These are phyloP conservation scores for Cucumis hystrix DNA, from an alignment of 306 rosid species.

Conservation along the genomic window DNA sequence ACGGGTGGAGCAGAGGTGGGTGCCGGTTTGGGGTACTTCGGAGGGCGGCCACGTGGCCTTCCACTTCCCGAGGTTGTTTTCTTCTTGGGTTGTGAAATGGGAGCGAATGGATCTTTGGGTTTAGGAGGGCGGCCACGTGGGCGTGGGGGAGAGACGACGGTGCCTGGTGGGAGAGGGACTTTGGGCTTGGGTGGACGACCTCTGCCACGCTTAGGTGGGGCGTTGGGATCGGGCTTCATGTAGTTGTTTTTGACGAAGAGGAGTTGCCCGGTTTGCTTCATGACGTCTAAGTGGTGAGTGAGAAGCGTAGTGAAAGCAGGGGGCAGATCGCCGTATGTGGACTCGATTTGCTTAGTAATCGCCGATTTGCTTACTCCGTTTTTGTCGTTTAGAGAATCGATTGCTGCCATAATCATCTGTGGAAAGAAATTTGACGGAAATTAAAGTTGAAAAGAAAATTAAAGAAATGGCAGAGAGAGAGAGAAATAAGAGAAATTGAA, in stretches of 20 bases:
- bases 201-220: constrained; percentile 38
- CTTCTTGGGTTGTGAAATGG: constrained; percentile 16
- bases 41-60: constrained; percentile 53
- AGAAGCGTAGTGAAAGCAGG: constrained; percentile 24
- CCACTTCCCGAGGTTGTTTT: constrained; percentile 17
- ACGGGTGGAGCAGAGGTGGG: constrained; percentile 6
- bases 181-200: constrained; percentile 45
- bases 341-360: constrained; percentile 31
- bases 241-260: constrained; percentile 29
- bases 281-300: constrained; percentile 20
- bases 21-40: constrained; percentile 28
- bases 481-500: not conserved
- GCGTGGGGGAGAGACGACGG: constrained; percentile 16
- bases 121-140: constrained; percentile 47
- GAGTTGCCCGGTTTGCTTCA: constrained; percentile 34
- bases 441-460: not conserved
- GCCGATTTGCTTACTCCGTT: constrained; percentile 30
- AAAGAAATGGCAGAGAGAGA: not conserved
- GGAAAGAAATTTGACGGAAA: not conserved
- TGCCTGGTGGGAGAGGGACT: constrained; percentile 2
- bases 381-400: constrained; percentile 24
- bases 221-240: constrained; percentile 38
- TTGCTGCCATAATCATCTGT: constrained; percentile 38
- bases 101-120: constrained; percentile 31
- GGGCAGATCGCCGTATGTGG: constrained; percentile 24